Conservation (phyloP, 2,329 filamentous ascomycete genomes). For the Trichoderma sp. region DNA sequence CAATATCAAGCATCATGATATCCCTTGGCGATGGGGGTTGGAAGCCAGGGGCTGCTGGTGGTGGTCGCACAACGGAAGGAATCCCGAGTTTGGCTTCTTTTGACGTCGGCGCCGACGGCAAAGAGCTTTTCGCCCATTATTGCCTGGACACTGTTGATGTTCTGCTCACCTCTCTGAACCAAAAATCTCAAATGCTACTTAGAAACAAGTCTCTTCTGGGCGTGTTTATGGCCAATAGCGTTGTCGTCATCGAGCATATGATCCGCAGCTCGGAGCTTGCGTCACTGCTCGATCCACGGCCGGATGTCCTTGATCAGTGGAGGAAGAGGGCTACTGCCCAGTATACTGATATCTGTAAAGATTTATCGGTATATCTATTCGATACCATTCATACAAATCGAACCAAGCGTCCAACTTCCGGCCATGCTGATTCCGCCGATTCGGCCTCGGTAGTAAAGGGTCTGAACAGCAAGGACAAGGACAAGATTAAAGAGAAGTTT, state of each 20-base stretch:
- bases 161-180: constrained; percentile 73
- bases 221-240: constrained; percentile 87
- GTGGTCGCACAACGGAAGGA: constrained; percentile 60
- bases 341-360: constrained; percentile 87
- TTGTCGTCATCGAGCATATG: constrained; percentile 80
- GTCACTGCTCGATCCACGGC: constrained; percentile 67
- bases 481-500: constrained; percentile 96
- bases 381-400: constrained; percentile 92
- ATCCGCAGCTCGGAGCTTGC: constrained; percentile 79
- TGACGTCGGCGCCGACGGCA: constrained; percentile 85
- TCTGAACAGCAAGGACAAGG: constrained; percentile 86
- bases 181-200: constrained; percentile 70
- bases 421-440: constrained; percentile 79
- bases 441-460: constrained; percentile 82
- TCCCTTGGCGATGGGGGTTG: constrained; percentile 93
- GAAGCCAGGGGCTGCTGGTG: constrained; percentile 57
- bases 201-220: constrained; percentile 79
- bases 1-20: constrained; percentile 85
- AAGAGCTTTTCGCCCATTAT: constrained; percentile 86
- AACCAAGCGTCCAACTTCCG: constrained; percentile 68
- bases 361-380: constrained; percentile 79
- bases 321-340: constrained; percentile 80
- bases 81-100: constrained; percentile 75
- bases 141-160: constrained; percentile 85
- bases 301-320: constrained; percentile 74